phyloP scores from a whole-genome alignment of 139 green algal genomes.

The Micractinium conductrix region DNA sequence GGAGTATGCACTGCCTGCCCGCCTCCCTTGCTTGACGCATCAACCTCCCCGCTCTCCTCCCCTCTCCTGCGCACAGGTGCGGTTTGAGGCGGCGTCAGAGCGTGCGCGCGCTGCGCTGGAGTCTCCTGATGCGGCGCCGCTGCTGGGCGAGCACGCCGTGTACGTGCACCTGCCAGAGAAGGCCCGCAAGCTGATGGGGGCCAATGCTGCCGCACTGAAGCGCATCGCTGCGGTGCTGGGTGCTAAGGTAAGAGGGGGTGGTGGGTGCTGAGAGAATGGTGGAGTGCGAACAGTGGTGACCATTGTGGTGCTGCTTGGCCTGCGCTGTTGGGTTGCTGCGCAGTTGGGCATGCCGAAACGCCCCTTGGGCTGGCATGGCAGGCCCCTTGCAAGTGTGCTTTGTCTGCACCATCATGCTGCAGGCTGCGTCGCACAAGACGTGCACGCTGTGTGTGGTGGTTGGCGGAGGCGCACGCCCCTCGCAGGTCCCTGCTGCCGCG shows the following conservation, averaged over 20 bases:
- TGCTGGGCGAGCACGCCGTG: constrained; percentile 27
- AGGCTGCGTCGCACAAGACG: constrained; percentile 3
- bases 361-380: background rate
- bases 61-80: background rate
- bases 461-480: constrained; percentile 1
- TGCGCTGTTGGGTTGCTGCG: background rate
- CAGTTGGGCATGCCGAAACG: too few species aligned
- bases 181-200: constrained; percentile 10
- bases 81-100: constrained; percentile 36
- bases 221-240: constrained; percentile 28
- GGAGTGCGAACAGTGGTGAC: too few species aligned
- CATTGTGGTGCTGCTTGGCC: background rate
- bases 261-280: background rate
- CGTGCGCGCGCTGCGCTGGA: constrained; percentile 20
- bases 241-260: background rate
- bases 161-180: constrained; percentile 29
- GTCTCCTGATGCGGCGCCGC: constrained; percentile 4
- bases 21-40: too few species aligned
- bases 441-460: constrained; percentile 43
- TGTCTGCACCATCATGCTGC: background rate
- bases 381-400: background rate
- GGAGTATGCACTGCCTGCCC: background rate
- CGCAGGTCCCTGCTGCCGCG: background rate
- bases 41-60: too few species aligned
- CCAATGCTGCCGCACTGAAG: constrained; percentile 12